Evolutionary conservation across 306 rosid species (phyloP).

Genomic region (Vigna radiata): DNA sequence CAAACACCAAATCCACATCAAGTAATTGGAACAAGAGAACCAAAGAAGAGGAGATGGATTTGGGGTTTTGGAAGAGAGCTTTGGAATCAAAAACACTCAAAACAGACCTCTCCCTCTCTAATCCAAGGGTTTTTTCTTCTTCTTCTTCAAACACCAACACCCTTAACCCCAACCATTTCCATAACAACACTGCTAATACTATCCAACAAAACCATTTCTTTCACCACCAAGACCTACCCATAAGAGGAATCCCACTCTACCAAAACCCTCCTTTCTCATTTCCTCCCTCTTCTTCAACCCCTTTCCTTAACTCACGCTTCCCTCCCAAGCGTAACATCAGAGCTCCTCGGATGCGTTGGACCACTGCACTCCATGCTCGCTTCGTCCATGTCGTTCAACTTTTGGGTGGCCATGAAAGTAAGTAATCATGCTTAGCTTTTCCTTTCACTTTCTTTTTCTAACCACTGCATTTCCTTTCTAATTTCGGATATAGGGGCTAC

Average conservation of each 20-base stretch:
- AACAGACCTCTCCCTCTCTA: constrained; percentile 67
- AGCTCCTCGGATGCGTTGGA: constrained; percentile 99
- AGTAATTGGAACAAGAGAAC: constrained; percentile 66
- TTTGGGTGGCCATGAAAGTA: constrained; percentile 97
- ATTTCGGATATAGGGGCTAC: constrained; percentile 77
- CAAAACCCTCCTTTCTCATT: constrained; percentile 59
- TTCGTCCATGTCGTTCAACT: constrained; percentile 97
- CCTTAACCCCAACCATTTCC: constrained; percentile 34
- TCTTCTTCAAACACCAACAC: neutral
- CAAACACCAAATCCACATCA: constrained; percentile 68
- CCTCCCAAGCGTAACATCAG: constrained; percentile 92
- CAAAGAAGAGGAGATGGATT: constrained; percentile 67
- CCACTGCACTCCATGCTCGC: constrained; percentile 92
- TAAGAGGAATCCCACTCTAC: constrained; percentile 92
- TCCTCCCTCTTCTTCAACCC: constrained; percentile 51
- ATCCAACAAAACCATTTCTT: constrained; percentile 48
- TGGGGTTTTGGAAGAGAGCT: constrained; percentile 91
- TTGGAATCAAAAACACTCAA: constrained; percentile 57
- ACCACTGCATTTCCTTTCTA: no score
- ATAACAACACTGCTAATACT: constrained; percentile 13
- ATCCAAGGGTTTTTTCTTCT: constrained; percentile 25
- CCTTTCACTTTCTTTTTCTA: neutral
- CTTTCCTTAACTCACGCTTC: constrained; percentile 67
- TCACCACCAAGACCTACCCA: constrained; percentile 73
- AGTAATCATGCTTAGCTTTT: constrained; percentile 39